Evolutionary conservation across 1,139 yeast species (phyloP).

Genomic region (Lodderomyces margitis): DNA sequence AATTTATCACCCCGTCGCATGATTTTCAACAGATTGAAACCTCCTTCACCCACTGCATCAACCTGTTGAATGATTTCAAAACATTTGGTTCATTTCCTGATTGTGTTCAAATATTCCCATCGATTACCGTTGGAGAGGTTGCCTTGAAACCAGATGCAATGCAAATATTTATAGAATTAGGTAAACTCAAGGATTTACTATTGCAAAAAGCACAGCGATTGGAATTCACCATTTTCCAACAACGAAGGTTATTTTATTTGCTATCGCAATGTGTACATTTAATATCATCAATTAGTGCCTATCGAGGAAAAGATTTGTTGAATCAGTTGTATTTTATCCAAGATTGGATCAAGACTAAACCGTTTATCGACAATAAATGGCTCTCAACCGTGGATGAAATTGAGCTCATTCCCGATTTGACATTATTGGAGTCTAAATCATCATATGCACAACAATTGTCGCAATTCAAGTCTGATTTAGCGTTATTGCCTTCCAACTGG

Average conservation of each 20-base stretch:
- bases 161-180: slow-evolving; percentile 8
- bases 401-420: slow-evolving; percentile 15
- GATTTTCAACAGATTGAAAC: neutral
- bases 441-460: neutral
- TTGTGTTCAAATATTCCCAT: slow-evolving; percentile 18
- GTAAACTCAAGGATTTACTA: slow-evolving; percentile 20
- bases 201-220: slow-evolving; percentile 10
- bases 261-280: slow-evolving; percentile 21
- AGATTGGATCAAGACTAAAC: slow-evolving; percentile 32
- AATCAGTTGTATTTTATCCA: slow-evolving; percentile 29
- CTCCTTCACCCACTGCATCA: neutral
- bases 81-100: slow-evolving; percentile 6
- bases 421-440: no score
- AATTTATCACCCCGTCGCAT: neutral
- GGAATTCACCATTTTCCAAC: slow-evolving; percentile 11
- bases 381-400: slow-evolving; percentile 5
- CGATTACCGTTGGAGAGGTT: slow-evolving; percentile 12
- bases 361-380: slow-evolving; percentile 31
- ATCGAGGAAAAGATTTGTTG: slow-evolving; percentile 22
- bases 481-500: slow-evolving; percentile 51
- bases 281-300: slow-evolving; percentile 25
- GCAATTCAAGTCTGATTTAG: slow-evolving; percentile 17
- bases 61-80: neutral
- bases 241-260: slow-evolving; percentile 3
- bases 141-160: neutral